Evolutionary conservation across 768 basidiomycete species (phyloP), one percentile per base, ranked within the genome.

Genomic region (Pleurotus tuoliensis): DNA sequence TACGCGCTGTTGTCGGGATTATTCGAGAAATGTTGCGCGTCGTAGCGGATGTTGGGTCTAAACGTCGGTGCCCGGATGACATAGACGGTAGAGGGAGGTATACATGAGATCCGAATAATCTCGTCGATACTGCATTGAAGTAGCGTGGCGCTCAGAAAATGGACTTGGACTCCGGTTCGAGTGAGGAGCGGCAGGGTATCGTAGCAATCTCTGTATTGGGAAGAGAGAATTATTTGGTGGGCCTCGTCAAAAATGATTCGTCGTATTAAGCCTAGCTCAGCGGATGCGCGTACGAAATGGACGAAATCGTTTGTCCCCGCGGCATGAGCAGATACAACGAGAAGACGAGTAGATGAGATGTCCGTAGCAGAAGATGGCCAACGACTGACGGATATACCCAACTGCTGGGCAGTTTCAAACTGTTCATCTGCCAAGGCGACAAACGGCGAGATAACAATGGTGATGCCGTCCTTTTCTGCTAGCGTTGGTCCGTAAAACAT

Each of bases 231-330:
- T n/a, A 57, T 51, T 15, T 57, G 37, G 5, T 57, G 56, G 11
- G 56, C 50, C 20, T 57, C 56, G 16, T 57, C 56, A 25, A 57
- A 39, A 39, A 57, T 37, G 16, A 52, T 40, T 0, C 56, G 38
- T 15, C 18, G 3, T 0, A 57, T 7, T 12, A 47, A 22, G 1
- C 20, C 15, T 1, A 22, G 1, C 9, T 41, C 16, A 1, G 37
- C 30, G 13, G 24, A 9, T 4, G 50, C 51, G 39, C 48, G 34
- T 2, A 27, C 8, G 25, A 41, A 40, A 1, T 7, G 18, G 1
- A 40, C 18, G 39, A 57, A 57, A 13, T 51, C 22, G 15, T 8
- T 9, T 0, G 34, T 53, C 5, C 49, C 49, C 5, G 49, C 48
- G 3, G 43, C 6, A 8, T 57, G 56, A 16, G 56, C 56, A 25